Percentiles rank a stretch among this genome's conserved stretches.
Evolutionary conservation across 495 filamentous ascomycete species (phyloP).

Genomic region (Barbatosphaeria neglecta): DNA sequence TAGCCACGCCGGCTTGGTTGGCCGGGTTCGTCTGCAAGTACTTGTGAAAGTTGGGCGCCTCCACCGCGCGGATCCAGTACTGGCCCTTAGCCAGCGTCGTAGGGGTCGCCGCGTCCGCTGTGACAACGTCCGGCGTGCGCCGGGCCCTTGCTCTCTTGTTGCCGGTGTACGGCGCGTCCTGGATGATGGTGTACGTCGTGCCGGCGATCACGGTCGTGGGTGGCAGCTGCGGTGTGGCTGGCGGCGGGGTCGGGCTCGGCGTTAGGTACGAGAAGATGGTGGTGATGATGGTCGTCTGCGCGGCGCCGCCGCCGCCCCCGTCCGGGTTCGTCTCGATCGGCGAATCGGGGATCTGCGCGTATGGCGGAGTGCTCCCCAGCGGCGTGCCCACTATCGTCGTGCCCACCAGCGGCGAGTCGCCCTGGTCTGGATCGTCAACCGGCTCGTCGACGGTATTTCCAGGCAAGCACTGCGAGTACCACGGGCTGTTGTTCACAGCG

Average conservation of each 20-base stretch:
- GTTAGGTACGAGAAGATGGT: background rate
- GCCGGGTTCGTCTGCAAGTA: slow-evolving; percentile 47
- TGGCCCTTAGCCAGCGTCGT: slow-evolving; percentile 21
- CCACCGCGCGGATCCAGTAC: slow-evolving; percentile 51
- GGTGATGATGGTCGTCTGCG: background rate
- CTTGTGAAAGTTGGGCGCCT: slow-evolving; percentile 49
- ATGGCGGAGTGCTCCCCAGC: no score
- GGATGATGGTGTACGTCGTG: background rate
- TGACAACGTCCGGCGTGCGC: background rate
- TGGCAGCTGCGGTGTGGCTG: background rate
- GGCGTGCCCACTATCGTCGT: background rate
- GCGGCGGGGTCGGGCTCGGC: background rate
- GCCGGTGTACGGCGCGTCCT: background rate
- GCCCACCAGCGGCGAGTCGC: background rate
- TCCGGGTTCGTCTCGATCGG: background rate
- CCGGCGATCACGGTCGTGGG: background rate
- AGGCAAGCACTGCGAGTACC: slow-evolving; percentile 2
- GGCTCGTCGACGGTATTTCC: background rate
- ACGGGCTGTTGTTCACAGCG: background rate
- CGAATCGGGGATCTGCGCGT: background rate
- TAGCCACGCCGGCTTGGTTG: slow-evolving; percentile 33
- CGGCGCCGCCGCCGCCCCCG: background rate
- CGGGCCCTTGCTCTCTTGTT: background rate
- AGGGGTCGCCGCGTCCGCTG: background rate
- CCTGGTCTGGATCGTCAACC: background rate